phyloP scores from a whole-genome alignment of 176 grass and related monocot genomes.

The Themeda triandra region DNA sequence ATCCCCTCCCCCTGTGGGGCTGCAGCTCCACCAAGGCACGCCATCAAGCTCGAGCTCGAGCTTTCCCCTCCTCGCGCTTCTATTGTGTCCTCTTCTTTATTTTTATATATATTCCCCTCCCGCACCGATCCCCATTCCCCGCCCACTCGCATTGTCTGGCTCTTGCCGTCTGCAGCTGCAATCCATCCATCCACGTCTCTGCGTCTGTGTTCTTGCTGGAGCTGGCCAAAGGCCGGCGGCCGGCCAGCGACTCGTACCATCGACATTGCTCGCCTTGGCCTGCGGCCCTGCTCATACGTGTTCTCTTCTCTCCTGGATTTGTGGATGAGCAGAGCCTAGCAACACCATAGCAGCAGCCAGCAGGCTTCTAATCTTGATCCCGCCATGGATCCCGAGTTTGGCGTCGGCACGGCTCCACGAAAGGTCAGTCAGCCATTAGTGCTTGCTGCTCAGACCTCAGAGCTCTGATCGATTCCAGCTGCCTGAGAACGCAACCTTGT shows the following conservation, averaged over 20 bases:
- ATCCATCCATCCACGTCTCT: too few species aligned
- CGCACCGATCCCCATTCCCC: background rate
- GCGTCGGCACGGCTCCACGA: slow-evolving; percentile 10
- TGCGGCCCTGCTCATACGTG: too few species aligned
- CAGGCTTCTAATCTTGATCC: background rate
- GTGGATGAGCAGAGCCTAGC: background rate
- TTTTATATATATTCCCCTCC: too few species aligned
- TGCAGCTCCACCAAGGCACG: background rate
- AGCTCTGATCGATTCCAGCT: background rate
- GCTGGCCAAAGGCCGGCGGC: background rate
- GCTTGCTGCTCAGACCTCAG: too few species aligned
- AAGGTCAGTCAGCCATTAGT: slow-evolving; percentile 2
- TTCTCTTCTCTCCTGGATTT: background rate
- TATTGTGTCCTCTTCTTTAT: too few species aligned
- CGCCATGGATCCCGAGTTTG: slow-evolving; percentile 36
- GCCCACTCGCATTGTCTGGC: background rate
- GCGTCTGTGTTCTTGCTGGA: background rate
- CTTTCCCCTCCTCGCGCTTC: background rate
- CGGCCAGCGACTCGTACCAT: too few species aligned
- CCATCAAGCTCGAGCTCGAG: background rate
- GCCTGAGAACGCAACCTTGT: background rate
- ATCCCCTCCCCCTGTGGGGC: background rate
- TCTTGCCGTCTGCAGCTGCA: background rate
- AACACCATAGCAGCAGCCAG: background rate
- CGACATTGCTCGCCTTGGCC: background rate